Percentiles rank a stretch among this genome's conserved stretches.
Evolutionary conservation across 2,329 filamentous ascomycete genomes (phyloP).

Genomic region (Epicoccum sorghinum): DNA sequence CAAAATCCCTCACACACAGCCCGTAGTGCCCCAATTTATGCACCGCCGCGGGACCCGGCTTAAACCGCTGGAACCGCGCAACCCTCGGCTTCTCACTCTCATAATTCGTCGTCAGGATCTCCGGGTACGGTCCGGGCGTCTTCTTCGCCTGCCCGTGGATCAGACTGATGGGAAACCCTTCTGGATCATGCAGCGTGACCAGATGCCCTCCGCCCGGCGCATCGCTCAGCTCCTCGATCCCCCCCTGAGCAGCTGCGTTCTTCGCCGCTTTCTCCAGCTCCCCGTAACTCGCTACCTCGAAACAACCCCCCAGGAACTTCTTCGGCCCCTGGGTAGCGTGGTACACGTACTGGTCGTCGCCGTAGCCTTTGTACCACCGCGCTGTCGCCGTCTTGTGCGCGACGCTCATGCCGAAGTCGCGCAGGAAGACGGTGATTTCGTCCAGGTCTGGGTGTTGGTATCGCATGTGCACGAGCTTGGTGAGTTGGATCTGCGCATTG

Average conservation of each 20-base stretch:
- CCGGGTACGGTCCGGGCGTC: constrained; percentile 55
- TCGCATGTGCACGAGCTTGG: constrained; percentile 58
- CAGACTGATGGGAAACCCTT: constrained; percentile 64
- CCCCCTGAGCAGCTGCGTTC: no score
- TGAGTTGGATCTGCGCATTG: constrained; percentile 54
- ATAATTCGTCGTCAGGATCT: constrained; percentile 55
- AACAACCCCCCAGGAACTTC: constrained; percentile 64
- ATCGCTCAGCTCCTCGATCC: constrained; percentile 56
- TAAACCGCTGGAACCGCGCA: constrained; percentile 60
- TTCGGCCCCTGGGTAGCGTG: constrained; percentile 58
- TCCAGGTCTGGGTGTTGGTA: constrained; percentile 60
- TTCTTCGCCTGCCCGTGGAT: constrained; percentile 59
- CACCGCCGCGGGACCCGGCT: constrained; percentile 56
- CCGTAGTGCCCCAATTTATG: constrained; percentile 60
- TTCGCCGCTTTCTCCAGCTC: constrained; percentile 59
- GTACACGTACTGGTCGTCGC: constrained; percentile 64
- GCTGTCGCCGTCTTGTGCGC: constrained; percentile 37
- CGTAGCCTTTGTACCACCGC: constrained; percentile 67
- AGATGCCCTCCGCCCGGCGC: constrained; percentile 61
- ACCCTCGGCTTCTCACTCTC: constrained; percentile 52
- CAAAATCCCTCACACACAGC: constrained; percentile 48
- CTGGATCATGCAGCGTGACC: constrained; percentile 55
- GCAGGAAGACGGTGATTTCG: constrained; percentile 54
- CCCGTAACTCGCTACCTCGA: constrained; percentile 62
- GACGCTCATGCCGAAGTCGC: constrained; percentile 46